Conservation (phyloP, 768 basidiomycete genomes). For the Tylopilus rubrobrunneus region DNA sequence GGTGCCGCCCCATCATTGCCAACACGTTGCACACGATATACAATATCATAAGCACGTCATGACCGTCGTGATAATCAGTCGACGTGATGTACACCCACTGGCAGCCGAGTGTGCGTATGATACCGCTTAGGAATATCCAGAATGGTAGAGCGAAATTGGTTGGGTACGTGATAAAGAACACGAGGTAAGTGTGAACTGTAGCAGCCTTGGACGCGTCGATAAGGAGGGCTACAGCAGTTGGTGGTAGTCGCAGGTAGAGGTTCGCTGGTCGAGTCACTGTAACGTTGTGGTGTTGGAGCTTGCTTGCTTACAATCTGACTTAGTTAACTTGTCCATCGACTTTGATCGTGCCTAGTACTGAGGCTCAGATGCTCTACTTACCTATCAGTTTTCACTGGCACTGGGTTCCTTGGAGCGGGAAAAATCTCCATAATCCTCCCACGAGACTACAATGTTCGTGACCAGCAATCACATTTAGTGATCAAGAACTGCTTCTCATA, state of each 20-base stretch:
- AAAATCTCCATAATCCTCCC: slow-evolving; percentile 83
- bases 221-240: too few species aligned
- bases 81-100: slow-evolving; percentile 93
- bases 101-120: slow-evolving; percentile 74
- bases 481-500: too few species aligned
- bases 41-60: too few species aligned
- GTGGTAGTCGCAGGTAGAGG: too few species aligned
- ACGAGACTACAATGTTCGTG: slow-evolving; percentile 79
- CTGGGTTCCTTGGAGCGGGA: slow-evolving; percentile 84
- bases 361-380: slow-evolving; percentile 36
- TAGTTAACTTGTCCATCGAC: too few species aligned
- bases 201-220: slow-evolving; percentile 54
- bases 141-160: slow-evolving; percentile 41
- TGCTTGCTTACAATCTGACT: too few species aligned
- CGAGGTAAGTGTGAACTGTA: slow-evolving; percentile 61
- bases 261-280: too few species aligned
- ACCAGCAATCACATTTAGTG: too few species aligned
- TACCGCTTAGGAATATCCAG: slow-evolving; percentile 55
- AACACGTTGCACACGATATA: too few species aligned
- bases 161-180: slow-evolving; percentile 50
- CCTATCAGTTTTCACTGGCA: slow-evolving; percentile 95
- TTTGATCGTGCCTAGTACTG: slow-evolving; percentile 15
- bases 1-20: too few species aligned
- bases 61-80: too few species aligned
- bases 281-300: too few species aligned